phyloP scores from a whole-genome alignment of 352 stramenopile species.

The Globisporangium abappressorium region DNA sequence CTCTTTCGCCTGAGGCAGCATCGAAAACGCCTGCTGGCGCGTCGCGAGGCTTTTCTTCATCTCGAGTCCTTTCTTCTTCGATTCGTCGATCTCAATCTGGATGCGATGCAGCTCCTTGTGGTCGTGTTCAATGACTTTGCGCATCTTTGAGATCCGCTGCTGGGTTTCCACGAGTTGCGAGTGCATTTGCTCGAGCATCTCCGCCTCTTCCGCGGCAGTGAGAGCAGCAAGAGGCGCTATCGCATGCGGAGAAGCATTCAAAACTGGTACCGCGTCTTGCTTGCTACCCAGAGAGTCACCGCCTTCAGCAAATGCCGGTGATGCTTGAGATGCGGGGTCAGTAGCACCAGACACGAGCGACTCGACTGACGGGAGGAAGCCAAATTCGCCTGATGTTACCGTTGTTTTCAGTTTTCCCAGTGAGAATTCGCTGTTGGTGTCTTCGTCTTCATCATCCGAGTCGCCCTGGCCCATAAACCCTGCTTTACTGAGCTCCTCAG shows the following conservation, averaged over 20 bases:
- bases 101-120: constrained; percentile 24
- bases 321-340: background rate
- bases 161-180: constrained; percentile 32
- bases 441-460: constrained; percentile 8
- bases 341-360: background rate
- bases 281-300: background rate
- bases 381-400: background rate
- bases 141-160: constrained; percentile 37
- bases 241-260: background rate
- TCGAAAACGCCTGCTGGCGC: constrained; percentile 52
- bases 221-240: constrained; percentile 1
- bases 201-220: constrained; percentile 12
- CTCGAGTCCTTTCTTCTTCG: constrained; percentile 23
- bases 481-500: background rate
- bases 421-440: background rate
- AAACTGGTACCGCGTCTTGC: background rate
- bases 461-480: constrained; percentile 5
- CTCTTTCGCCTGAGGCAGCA: constrained; percentile 58
- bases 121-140: constrained; percentile 36
- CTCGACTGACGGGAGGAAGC: background rate
- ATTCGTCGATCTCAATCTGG: constrained; percentile 34
- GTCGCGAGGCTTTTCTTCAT: constrained; percentile 50
- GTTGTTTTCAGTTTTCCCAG: background rate
- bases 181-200: constrained; percentile 31
- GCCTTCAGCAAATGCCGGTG: background rate